A percentile compares a stretch with the other conserved stretches of the same genome.
phyloP scores from a whole-genome alignment of 495 filamentous ascomycete genomes.

The Neurospora sp. region DNA sequence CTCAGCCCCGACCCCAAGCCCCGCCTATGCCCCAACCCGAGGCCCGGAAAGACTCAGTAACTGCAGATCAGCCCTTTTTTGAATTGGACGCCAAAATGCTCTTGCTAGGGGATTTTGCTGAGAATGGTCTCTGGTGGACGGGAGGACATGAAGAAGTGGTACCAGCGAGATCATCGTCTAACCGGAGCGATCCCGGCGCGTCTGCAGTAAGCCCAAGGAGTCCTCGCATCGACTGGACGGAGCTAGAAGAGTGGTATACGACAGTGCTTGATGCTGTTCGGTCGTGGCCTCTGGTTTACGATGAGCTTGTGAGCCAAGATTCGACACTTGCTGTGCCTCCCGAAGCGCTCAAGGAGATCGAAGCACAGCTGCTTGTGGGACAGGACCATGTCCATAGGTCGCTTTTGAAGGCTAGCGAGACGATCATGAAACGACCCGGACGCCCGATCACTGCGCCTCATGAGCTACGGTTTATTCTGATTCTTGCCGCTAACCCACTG shows the following conservation, averaged over 20 bases:
- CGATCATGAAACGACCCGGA: slow-evolving; percentile 74
- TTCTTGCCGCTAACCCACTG: slow-evolving; percentile 74
- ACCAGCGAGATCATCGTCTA: slow-evolving; percentile 23
- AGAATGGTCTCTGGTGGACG: slow-evolving; percentile 82
- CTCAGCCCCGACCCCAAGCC: not conserved
- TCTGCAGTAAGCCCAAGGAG: slow-evolving; percentile 48
- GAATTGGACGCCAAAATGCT: slow-evolving; percentile 67
- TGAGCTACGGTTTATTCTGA: slow-evolving; percentile 72
- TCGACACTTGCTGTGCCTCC: slow-evolving; percentile 15
- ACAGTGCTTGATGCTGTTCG: slow-evolving; percentile 49
- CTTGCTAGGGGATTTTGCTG: slow-evolving; percentile 67
- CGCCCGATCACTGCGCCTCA: slow-evolving; percentile 57
- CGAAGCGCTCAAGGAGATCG: slow-evolving; percentile 37
- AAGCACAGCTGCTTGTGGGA: slow-evolving; percentile 53
- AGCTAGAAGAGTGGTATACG: slow-evolving; percentile 65
- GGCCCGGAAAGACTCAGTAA: slow-evolving; percentile 18
- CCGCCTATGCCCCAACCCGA: slow-evolving; percentile 3
- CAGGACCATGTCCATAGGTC: slow-evolving; percentile 56
- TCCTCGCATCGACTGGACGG: slow-evolving; percentile 68
- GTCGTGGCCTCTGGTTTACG: slow-evolving; percentile 47
- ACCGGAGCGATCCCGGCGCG: slow-evolving; percentile 23
- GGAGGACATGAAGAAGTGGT: slow-evolving; percentile 40
- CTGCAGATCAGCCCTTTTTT: slow-evolving; percentile 25
- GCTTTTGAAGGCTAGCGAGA: slow-evolving; percentile 75
- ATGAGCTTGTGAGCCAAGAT: slow-evolving; percentile 29